Conservation (phyloP, 2,329 filamentous ascomycete species). For the Aspergillus uvarum region DNA sequence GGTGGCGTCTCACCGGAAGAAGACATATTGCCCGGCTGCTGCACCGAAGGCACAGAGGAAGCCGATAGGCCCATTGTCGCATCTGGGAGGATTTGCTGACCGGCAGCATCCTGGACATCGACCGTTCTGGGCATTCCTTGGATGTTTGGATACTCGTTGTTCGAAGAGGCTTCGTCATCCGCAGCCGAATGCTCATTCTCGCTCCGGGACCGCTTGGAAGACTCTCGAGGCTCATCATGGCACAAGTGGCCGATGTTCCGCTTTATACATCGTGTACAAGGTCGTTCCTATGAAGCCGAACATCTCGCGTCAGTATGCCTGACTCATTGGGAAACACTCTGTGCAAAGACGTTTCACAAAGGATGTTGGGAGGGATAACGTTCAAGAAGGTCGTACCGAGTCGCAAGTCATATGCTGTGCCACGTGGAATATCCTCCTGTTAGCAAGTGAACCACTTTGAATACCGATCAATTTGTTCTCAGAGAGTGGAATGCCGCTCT, state of each 20-base stretch:
- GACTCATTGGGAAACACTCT: conserved; percentile 11
- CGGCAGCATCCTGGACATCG: conserved; percentile 57
- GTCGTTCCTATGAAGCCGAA: conserved; percentile 67
- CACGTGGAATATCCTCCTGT: conserved; percentile 43
- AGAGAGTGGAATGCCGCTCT: background rate
- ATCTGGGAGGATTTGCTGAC: conserved; percentile 45
- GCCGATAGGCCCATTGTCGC: conserved; percentile 52
- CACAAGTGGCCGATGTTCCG: conserved; percentile 97
- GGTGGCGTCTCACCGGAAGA: conserved; percentile 64
- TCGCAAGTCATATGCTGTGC: conserved; percentile 88
- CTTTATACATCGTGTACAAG: conserved; percentile 96
- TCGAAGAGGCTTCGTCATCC: conserved; percentile 58
- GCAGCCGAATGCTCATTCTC: conserved; percentile 57
- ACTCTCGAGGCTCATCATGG: conserved; percentile 93
- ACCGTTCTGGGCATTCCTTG: conserved; percentile 54
- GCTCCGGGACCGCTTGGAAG: conserved; percentile 76
- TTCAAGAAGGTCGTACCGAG: conserved; percentile 62
- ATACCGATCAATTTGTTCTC: conserved; percentile 14
- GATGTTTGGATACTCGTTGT: conserved; percentile 46
- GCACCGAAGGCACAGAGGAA: conserved; percentile 57
- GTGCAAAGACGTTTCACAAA: conserved; percentile 26
- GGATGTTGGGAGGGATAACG: conserved; percentile 18
- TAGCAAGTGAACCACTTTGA: conserved; percentile 43
- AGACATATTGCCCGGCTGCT: conserved; percentile 63
- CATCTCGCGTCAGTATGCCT: conserved; percentile 31